Percentiles rank a stretch among this genome's conserved stretches.
These are phyloP conservation scores for Penicillium cosmopolitanum DNA, from an alignment of 495 filamentous ascomycete genomes.

Conservation along the genomic window DNA sequence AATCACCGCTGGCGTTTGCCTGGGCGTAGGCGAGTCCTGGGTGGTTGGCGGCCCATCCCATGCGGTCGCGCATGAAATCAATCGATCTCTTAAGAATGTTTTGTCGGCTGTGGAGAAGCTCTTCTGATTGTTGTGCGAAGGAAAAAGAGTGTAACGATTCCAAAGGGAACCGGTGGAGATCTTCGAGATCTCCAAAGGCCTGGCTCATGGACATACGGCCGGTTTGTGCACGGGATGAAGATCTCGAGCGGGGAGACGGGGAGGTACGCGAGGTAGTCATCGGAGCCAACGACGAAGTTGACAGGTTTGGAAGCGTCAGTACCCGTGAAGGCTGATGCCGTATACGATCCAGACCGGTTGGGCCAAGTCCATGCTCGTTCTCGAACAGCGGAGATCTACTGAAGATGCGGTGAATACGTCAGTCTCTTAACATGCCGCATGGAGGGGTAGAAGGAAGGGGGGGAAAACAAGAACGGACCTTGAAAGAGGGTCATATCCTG, in stretches of 20 bases:
- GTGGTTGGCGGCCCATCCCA: conserved; percentile 75
- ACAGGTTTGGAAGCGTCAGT: conserved; percentile 68
- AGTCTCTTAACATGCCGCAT: conserved; percentile 35
- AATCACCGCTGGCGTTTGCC: conserved; percentile 77
- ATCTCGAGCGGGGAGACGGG: conserved; percentile 58
- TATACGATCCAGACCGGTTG: conserved; percentile 87
- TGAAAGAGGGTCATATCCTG: conserved; percentile 47
- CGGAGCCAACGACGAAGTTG: conserved; percentile 60
- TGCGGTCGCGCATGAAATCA: conserved; percentile 94
- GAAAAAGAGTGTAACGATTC: conserved; percentile 99
- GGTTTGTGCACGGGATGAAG: conserved; percentile 56
- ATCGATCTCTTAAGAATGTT: conserved; percentile 92
- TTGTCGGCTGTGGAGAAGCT: conserved; percentile 85
- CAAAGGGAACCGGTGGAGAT: conserved; percentile 87
- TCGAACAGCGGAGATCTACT: conserved; percentile 65
- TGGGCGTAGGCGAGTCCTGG: conserved; percentile 76
- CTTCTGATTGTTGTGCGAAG: conserved; percentile 94
- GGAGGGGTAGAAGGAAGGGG: conserved; percentile 40
- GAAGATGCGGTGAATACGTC: conserved; percentile 45
- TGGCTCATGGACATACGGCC: conserved; percentile 67
- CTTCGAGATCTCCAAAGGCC: conserved; percentile 73
- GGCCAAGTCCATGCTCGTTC: conserved; percentile 63
- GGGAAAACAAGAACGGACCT: conserved; percentile 34
- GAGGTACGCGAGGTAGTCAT: conserved; percentile 58
- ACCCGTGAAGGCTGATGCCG: conserved; percentile 74